Evolutionary conservation across 257 asterid species (phyloP), one percentile per base, ranked within the genome.

Genomic region (Gentiana macrophylla): DNA sequence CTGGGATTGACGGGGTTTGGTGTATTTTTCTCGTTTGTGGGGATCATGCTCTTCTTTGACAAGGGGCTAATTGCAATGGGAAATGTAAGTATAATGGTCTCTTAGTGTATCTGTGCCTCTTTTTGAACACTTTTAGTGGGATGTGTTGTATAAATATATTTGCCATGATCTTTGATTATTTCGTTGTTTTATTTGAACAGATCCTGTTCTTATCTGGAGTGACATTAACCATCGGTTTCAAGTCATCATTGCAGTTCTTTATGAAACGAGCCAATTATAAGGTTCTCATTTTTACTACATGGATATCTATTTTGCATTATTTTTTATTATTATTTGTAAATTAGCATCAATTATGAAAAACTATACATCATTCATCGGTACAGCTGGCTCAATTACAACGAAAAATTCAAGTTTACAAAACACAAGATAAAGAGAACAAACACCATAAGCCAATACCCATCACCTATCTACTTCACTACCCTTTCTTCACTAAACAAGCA

Each of bases 11-110:
- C 98, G 34, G 96, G 95, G 53, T 90, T 90, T 58, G 96, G 98
- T 55, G 80, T 86, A 24, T 82, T 90, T 49, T 90, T 90, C 72
- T 86, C 95, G 9, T 75, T 90, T 77, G 70, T 90, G 70, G 98
- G 98, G 59, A 66, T 90, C 70, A 71, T 84, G 67, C 80, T 82
- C 78, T 84, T 90, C 79, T 86, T 90, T 36, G 98, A 86, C 63
- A 90, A 90, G 76, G 98, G 98, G 37, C 79, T 90, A 38, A 81
- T 90, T 63, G 98, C 96, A 44, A 84, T 90, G 94, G 98, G 96
- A 63, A 90, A 90, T 64, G 98, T 91, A 79, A 79, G 95, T 67
- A 35, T 49, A 57, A 3, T 54, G 58, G 70, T 37, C 53, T 52
- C 61, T 15, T n/a, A 32, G 48, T 61, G 53, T 60, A 62, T 49